phyloP scores from a whole-genome alignment of 2,329 filamentous ascomycete genomes.

The Talaromyces sp. region DNA sequence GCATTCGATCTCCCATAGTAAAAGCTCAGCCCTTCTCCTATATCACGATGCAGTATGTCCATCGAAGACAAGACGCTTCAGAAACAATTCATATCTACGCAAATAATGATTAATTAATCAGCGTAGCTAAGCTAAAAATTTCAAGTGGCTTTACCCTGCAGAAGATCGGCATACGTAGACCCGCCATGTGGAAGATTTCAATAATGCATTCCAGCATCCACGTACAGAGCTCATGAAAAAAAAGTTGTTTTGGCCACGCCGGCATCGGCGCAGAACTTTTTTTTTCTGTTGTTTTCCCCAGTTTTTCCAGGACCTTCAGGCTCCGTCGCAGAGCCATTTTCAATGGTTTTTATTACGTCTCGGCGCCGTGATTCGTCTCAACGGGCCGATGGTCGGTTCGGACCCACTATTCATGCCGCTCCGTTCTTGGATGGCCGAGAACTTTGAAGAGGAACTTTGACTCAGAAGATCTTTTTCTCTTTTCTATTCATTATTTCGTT shows the following conservation, averaged over 20 bases:
- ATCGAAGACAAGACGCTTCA: not conserved
- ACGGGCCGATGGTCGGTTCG: slow-evolving; percentile 6
- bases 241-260: slow-evolving; percentile 11
- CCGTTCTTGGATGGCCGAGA: slow-evolving; percentile 6
- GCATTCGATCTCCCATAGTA: not conserved
- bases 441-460: slow-evolving; percentile 8
- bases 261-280: slow-evolving; percentile 19
- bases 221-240: not conserved
- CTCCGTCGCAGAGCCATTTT: slow-evolving; percentile 6
- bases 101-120: not conserved
- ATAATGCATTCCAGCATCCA: not conserved
- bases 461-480: slow-evolving; percentile 2
- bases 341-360: slow-evolving; percentile 19
- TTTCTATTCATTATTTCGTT: slow-evolving; percentile 3
- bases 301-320: slow-evolving; percentile 10
- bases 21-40: not conserved
- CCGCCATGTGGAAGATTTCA: not conserved
- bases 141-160: not conserved
- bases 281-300: slow-evolving; percentile 12
- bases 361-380: slow-evolving; percentile 16
- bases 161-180: not conserved
- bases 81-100: not conserved
- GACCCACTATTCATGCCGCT: slow-evolving; percentile 7
- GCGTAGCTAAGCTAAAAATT: not conserved
- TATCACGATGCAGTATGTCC: not conserved